phyloP scores from a whole-genome alignment of 345 rosid species.

The Pistacia vera region DNA sequence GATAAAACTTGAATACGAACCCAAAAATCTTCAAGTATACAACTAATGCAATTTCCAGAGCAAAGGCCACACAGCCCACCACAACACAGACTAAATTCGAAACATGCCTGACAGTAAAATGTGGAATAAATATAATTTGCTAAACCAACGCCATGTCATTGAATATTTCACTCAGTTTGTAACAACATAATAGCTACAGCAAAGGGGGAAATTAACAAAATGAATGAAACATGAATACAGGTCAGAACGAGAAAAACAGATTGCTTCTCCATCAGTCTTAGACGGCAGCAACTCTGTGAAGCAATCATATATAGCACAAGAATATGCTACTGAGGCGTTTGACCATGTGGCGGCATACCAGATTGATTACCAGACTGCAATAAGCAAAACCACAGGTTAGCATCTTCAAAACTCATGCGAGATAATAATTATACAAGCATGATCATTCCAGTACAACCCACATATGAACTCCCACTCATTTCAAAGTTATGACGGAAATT shows the following conservation, averaged over 20 bases:
- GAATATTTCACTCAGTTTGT: background rate
- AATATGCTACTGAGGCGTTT: conserved; percentile 38
- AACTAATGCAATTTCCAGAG: background rate
- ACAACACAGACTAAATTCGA: background rate
- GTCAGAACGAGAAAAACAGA: background rate
- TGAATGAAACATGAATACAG: background rate
- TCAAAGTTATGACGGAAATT: background rate
- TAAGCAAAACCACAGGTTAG: background rate
- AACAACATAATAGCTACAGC: background rate
- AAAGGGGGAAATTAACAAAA: background rate
- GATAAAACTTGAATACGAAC: too few species aligned
- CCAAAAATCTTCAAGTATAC: too few species aligned
- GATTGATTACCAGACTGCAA: conserved; percentile 64
- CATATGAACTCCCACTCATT: background rate
- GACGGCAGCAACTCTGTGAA: background rate
- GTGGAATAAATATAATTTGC: background rate
- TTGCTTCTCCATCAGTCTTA: background rate
- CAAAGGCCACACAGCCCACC: too few species aligned
- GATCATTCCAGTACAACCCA: background rate
- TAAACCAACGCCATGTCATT: background rate
- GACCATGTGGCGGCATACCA: conserved; percentile 56
- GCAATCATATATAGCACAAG: background rate
- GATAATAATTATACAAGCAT: background rate
- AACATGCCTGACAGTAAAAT: background rate
- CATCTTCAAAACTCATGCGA: background rate